A percentile compares a stretch with the other conserved stretches of the same genome.
These are phyloP conservation scores for Carex scoparia DNA, from an alignment of 176 grass and related monocot species.

Conservation along the genomic window DNA sequence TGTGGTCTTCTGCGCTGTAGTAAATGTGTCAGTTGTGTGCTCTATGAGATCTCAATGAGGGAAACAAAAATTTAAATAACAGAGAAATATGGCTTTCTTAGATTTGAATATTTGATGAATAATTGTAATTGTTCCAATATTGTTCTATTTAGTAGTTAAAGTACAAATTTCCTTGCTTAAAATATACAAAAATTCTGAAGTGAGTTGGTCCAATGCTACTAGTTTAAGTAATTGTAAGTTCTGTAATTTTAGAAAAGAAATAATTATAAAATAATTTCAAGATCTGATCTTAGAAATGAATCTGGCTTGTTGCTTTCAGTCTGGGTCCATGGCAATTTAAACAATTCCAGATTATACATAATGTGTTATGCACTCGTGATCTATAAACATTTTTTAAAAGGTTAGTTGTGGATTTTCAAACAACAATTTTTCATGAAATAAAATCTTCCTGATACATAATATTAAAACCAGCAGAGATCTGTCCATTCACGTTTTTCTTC, in stretches of 20 bases:
- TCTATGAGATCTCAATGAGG: background rate
- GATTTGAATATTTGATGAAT: background rate
- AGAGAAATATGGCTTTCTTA: background rate
- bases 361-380: background rate
- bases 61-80: background rate
- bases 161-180: background rate
- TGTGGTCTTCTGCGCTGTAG: background rate
- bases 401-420: background rate
- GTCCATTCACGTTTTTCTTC: too few species aligned
- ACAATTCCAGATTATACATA: too few species aligned
- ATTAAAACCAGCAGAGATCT: too few species aligned
- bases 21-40: background rate
- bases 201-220: background rate
- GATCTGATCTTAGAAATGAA: background rate
- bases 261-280: background rate
- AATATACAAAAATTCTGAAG: background rate
- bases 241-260: background rate
- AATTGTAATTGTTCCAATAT: background rate
- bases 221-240: background rate
- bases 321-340: too few species aligned
- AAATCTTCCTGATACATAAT: background rate
- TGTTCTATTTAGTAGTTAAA: background rate
- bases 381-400: too few species aligned
- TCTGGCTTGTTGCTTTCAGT: too few species aligned
- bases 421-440: background rate